Evolutionary conservation across 345 rosid species (phyloP), one percentile per base, ranked within the genome.

Genomic region (Diplotaxis tenuifolia): DNA sequence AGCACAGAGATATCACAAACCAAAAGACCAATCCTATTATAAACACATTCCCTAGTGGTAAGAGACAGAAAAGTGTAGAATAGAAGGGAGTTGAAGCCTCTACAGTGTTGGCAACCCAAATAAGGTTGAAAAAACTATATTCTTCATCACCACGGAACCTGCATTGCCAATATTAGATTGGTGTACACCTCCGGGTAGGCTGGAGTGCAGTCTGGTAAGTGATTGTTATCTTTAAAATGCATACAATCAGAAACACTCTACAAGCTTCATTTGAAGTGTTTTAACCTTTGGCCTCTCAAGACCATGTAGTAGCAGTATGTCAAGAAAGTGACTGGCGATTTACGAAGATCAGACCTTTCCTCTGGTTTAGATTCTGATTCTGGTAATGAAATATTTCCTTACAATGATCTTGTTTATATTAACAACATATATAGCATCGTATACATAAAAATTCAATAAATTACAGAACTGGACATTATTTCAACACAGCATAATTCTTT

Each of bases 181-280:
- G 67, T 49, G 28, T 66, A 74, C 28, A 49, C 78, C 78, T 21
- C 61, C 66, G 0, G 61, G 78, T n/a, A 58, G 78, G 78, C 67
- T 74, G 78, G 22, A 67, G 78, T 0, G 42, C 67, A 23, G 67
- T 74, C 72, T 74, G 78, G 25, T 74, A 74, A 47, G 72, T 74
- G 12, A 72, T 11, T 74, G 72, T 67, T 2, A 67, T 22, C 15
- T 66, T 31, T 19, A 74, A 59, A 16, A 68, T 8, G 25, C 78
- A 68, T 61, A 75, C 34, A 20, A 75, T 68, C 63, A 68, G 4
- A 1, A 75, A 68, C 2, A 18, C 63, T 61, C 56, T 69, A 21
- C 64, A 57, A 52, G n/a, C n/a, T n/a, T n/a, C 68, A 2, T 52
- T 56, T 12, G 56, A 2, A 18, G 14, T 4, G 36, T n/a, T 0